Evolutionary conservation across 2,329 filamentous ascomycete genomes (phyloP), one percentile per base, ranked within the genome.

Genomic region (Trichoderma asperellum): DNA sequence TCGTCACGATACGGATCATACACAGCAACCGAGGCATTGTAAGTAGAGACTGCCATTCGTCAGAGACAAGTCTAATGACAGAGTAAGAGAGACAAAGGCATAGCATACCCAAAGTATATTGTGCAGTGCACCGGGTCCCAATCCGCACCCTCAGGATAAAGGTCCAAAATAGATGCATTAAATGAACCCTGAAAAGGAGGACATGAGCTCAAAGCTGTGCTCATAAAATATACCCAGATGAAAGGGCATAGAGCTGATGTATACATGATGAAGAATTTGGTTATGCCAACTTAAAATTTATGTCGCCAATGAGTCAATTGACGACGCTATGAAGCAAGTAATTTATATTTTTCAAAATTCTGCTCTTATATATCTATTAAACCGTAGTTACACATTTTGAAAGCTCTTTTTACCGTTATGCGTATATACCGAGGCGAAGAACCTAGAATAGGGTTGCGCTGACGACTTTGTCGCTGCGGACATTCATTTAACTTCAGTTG

Each of bases 21-120:
- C 47, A 60, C 37, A 60, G 37, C 57, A 21, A 60, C 57, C 14
- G 37, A 60, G 8, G 57, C n/a, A 2, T 60, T 60, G 37, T 60
- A 60, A 60, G 24, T 60, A 60, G 57, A 60, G 57, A 29, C 57
- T 60, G 2, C 16, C 24, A 49, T 7, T 32, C 5, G 57, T 60
- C 24, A 60, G 57, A 47, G 3, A 2, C 2, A 43, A 2, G 0
- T 5, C 2, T 43, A 43, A 29, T 4, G 0, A 12, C 7, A 7
- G 10, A 12, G 10, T 3, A 60, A 43, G 14, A 32, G 5, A 5
- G 18, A 40, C 7, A 43, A 7, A 47, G 14, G 8, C 8, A 21
- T 47, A 60, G 14, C 57, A 43, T 60, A 60, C 57, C 57, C 57
- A 21, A 60, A 60, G 35, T 60, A 60, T 43, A 60, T 60, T n/a